Conservation (phyloP, 192 early-diverging fungal species). For the Coemansia sp. region DNA sequence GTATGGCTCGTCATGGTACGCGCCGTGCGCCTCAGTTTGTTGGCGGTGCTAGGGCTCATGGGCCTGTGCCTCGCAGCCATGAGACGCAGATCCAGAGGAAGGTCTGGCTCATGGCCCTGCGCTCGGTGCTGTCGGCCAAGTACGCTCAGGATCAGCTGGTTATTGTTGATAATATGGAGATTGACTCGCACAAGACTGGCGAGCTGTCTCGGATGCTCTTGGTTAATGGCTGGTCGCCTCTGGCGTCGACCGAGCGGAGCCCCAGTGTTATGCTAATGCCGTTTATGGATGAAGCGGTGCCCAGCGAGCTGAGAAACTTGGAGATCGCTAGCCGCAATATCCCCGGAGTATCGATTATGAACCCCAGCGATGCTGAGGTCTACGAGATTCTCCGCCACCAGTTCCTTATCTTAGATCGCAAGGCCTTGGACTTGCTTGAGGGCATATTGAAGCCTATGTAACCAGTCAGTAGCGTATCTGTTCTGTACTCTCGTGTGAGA, state of each 20-base stretch:
- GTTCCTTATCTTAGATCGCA: conserved; percentile 68
- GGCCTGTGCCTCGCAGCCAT: conserved; percentile 88
- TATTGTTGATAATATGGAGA: conserved; percentile 73
- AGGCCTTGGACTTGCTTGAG: conserved; percentile 66
- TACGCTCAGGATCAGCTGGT: conserved; percentile 87
- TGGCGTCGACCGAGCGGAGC: conserved; percentile 19
- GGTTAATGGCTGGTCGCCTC: conserved; percentile 47
- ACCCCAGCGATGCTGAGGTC: conserved; percentile 69
- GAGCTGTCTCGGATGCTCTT: conserved; percentile 58
- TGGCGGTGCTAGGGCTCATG: conserved; percentile 88
- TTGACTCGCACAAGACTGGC: conserved; percentile 63
- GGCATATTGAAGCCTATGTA: conserved; percentile 57
- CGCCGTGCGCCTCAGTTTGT: conserved; percentile 83
- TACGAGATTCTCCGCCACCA: conserved; percentile 71
- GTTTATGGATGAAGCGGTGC: conserved; percentile 22
- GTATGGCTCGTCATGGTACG: conserved; percentile 87
- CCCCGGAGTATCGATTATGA: conserved; percentile 62
- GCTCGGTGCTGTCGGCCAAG: conserved; percentile 86
- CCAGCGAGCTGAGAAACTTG: conserved; percentile 55
- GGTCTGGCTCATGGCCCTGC: conserved; percentile 83
- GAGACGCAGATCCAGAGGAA: conserved; percentile 83
- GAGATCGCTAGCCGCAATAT: conserved; percentile 68
- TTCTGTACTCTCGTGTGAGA: not conserved
- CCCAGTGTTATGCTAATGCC: conserved; percentile 45
- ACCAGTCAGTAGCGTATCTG: not conserved